Evolutionary conservation across 352 stramenopile genomes (phyloP), one percentile per base, ranked within the genome.

Genomic region (Peronospora destructor): DNA sequence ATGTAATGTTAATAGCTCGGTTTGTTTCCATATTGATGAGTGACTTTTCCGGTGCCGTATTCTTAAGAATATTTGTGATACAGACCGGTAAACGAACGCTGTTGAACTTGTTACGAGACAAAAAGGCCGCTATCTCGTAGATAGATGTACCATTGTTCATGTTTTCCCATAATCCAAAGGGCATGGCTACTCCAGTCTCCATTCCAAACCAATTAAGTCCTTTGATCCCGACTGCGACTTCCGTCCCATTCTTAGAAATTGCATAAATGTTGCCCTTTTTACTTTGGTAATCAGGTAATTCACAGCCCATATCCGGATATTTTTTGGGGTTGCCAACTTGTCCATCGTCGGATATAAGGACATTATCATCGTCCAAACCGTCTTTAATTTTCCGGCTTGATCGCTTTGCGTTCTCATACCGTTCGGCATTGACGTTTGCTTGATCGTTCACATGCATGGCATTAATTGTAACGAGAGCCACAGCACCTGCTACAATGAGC

Each of bases 121-220:
- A 36, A 52, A 86, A 88, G 4, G 60, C 66, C 0, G 77, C 72
- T 9, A 88, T 49, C 25, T 88, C 68, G 44, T 88, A 88, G 53
- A 70, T 64, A 0, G 77, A 73, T 5, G 77, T 88, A 4, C 77
- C 77, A 29, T 84, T 84, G 11, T 81, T 46, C 49, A 66, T 59
- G 57, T 88, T 88, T 21, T 85, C 73, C 77, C 77, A 88, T 17
- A 88, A 49, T 1, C 77, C 77, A 34, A 88, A 80, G 0, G 76
- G 77, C n/a, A 88, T 70, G 0, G 54, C 52, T 1, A 75, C n/a
- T 0, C 64, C 69, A 7, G 77, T 86, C 45, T 87, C 76, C 76
- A 87, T 87, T 14, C 76, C 76, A 53, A 86, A 87, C 76, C 76
- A 87, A 49, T 86, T 87, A 39, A 83, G 47, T 12, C 76, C 76